Evolutionary conservation across 169 alveolate genomes (phyloP), one percentile per base, ranked within the genome.

Genomic region (Fabrea salina): DNA sequence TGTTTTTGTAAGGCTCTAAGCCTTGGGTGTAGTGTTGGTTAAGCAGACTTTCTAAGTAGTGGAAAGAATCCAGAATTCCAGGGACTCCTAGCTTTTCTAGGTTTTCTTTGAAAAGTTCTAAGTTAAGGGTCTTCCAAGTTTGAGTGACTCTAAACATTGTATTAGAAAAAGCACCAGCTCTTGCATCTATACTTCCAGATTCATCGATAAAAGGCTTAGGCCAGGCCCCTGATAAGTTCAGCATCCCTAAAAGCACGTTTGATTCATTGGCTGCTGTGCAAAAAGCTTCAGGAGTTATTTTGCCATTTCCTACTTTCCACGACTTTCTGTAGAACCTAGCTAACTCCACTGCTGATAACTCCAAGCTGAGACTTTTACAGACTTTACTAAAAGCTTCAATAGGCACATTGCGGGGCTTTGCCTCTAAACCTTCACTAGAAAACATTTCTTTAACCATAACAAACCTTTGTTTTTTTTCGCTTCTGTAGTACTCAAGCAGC

Each of bases 401-500:
- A 37, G 37, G 19, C 5, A 64, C 4, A 2, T 54, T 25, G n/a
- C 22, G 11, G 6, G 35, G 56, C 56, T 47, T 25, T 1, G 16
- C 19, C 19, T 47, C 56, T 47, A n/a, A 13, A 19, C 57, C 7
- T 0, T 7, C 35, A 4, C 51, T 32, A 32, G 16, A 22, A 40
- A 64, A 64, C 5, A 64, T 25, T 32, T 64, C 75, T n/a, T 32
- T 33, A 64, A 64, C 41, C 16, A 56, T 27, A 7, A n/a, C 30
- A 35, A 39, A 64, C n/a, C n/a, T 64, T 3, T 6, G 30, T 16
- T 64, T 59, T 51, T 75, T 82, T 41, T 82, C 88, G 25, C 80
- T 57, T 40, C 71, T 40, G 35, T 82, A 82, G 37, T 82, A 82
- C 30, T 82, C 84, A 1, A 82, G 81, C 5, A 82, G 49, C 8